A percentile compares a stretch with the other conserved stretches of the same genome.
These are phyloP conservation scores for Puccinellia tenuiflora DNA, from an alignment of 176 grass and related monocot genomes.

Conservation along the genomic window DNA sequence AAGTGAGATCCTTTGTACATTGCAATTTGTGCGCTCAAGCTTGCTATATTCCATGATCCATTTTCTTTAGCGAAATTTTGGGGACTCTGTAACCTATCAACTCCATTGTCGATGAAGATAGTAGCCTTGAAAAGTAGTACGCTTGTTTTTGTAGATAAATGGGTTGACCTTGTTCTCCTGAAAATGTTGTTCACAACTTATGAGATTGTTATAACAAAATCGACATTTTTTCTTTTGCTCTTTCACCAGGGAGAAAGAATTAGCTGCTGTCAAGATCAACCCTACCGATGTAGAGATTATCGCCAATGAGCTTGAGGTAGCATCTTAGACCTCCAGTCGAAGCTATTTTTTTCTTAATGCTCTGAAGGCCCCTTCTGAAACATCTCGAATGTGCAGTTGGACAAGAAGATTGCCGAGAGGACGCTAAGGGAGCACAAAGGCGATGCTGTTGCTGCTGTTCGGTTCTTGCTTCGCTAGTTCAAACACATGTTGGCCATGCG, in stretches of 20 bases:
- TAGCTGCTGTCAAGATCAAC: conserved; percentile 92
- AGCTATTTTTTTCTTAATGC: neutral
- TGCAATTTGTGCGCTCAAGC: neutral
- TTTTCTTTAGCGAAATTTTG: neutral
- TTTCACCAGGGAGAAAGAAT: conserved; percentile 84
- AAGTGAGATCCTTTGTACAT: neutral
- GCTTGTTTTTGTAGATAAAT: neutral
- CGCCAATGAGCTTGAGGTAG: conserved; percentile 83
- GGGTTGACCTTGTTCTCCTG: neutral
- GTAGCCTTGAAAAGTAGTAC: neutral
- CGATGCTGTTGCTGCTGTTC: conserved; percentile 73
- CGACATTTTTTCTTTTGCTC: neutral
- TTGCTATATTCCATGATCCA: too few species aligned
- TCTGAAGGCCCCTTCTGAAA: neutral
- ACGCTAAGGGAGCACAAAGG: conserved; percentile 94
- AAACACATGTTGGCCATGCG: neutral
- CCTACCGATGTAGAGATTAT: conserved; percentile 90
- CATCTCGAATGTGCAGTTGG: conserved; percentile 53
- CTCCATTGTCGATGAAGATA: neutral
- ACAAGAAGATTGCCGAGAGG: conserved; percentile 95
- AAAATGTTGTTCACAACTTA: neutral
- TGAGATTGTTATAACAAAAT: neutral
- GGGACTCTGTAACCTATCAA: neutral
- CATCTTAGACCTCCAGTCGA: neutral
- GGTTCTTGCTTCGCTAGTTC: conserved; percentile 55